phyloP scores from a whole-genome alignment of 129 eudicot genomes.

The Helichrysum umbraculigerum region DNA sequence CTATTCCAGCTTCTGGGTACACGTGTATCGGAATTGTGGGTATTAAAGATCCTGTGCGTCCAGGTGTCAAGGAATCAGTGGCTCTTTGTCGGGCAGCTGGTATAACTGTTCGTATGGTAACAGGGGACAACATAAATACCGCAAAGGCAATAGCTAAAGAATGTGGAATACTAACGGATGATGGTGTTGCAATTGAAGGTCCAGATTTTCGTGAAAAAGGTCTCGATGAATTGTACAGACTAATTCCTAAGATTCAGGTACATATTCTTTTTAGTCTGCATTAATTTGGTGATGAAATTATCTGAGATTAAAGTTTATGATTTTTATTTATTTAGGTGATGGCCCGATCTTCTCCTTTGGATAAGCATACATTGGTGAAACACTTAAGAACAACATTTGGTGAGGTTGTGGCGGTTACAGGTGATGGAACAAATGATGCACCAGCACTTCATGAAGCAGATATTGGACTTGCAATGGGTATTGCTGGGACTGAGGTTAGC shows the following conservation, averaged over 20 bases:
- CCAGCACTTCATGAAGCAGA: conserved; percentile 99
- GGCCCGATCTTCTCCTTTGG: conserved; percentile 97
- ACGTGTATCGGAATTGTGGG: conserved; percentile 96
- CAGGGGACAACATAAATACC: conserved; percentile 93
- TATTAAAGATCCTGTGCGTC: conserved; percentile 96
- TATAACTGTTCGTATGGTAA: conserved; percentile 87
- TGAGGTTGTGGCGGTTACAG: conserved; percentile 99
- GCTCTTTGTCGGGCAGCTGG: conserved; percentile 95
- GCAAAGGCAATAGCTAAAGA: conserved; percentile 98
- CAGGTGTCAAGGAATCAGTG: conserved; percentile 95
- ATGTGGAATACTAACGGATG: conserved; percentile 96
- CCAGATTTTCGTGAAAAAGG: conserved; percentile 89
- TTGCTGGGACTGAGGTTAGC: conserved; percentile 96
- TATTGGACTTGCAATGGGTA: conserved; percentile 99
- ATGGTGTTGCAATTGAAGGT: conserved; percentile 94
- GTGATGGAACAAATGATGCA: conserved; percentile 98
- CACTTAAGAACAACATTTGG: conserved; percentile 86
- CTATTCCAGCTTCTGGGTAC: conserved; percentile 70
- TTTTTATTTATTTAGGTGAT: conserved; percentile 54
- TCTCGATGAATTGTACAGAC: conserved; percentile 56
- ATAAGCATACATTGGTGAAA: conserved; percentile 88
- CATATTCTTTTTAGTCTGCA: not conserved
- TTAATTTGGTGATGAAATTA: not conserved
- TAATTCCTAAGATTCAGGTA: conserved; percentile 93
- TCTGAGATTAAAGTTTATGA: not conserved